phyloP scores from a whole-genome alignment of 163 green algal species.

The Chlorella variabilis region DNA sequence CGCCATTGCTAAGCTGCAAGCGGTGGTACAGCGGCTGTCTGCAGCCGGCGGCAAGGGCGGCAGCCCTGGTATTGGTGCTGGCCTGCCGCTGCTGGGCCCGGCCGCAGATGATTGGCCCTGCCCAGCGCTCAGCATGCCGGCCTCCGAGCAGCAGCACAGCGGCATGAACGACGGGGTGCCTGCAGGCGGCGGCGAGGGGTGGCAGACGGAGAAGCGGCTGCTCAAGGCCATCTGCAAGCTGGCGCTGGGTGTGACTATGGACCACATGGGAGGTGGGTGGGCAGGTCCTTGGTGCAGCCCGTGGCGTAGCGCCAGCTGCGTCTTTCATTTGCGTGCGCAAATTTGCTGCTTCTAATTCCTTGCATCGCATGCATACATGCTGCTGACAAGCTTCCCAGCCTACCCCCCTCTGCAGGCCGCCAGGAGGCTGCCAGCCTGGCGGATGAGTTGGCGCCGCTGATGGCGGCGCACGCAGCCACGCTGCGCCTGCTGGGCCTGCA shows the following conservation, averaged over 20 bases:
- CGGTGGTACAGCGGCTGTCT: not conserved
- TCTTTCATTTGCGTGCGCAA: not conserved
- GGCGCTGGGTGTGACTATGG: slow-evolving; percentile 50
- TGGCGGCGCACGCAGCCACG: not conserved
- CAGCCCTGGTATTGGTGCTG: not conserved
- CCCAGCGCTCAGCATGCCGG: not conserved
- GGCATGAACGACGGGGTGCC: too few relatives aligned
- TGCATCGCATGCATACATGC: too few relatives aligned
- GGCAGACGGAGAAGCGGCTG: slow-evolving; percentile 33
- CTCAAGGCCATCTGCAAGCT: slow-evolving; percentile 48
- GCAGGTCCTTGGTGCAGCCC: not conserved
- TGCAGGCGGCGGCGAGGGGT: slow-evolving; percentile 1
- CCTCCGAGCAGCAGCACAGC: not conserved
- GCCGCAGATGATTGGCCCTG: not conserved
- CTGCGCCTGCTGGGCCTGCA: slow-evolving; percentile 40
- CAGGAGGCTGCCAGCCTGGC: slow-evolving; percentile 22
- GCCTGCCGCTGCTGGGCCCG: not conserved
- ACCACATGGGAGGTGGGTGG: slow-evolving; percentile 30
- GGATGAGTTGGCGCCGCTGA: slow-evolving; percentile 19
- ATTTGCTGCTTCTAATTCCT: not conserved
- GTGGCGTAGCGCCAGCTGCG: not conserved
- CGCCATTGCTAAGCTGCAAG: slow-evolving; percentile 21
- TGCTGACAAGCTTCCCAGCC: too few relatives aligned
- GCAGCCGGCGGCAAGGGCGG: not conserved
- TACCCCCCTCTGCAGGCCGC: slow-evolving; percentile 28